These are phyloP conservation scores for Aphanomyces cochlioides DNA, from an alignment of 352 stramenopile species.

Conservation along the genomic window DNA sequence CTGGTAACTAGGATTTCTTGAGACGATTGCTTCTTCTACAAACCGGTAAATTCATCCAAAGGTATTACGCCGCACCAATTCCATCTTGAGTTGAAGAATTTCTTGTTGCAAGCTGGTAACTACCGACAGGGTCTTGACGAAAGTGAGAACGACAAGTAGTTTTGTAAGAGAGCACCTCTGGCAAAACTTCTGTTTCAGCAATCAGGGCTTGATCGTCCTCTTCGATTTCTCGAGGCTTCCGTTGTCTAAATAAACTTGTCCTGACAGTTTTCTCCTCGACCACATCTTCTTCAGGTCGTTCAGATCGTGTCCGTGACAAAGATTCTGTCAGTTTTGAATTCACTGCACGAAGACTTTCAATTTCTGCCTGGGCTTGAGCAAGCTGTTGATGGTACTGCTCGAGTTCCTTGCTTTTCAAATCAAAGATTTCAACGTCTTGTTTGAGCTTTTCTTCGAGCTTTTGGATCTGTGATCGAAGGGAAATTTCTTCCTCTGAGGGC, in stretches of 20 bases:
- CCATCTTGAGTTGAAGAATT: background rate
- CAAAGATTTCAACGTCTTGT: constrained; percentile 79
- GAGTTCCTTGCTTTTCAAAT: constrained; percentile 79
- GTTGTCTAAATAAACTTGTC: no score
- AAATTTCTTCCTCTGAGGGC: constrained; percentile 2
- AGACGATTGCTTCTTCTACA: constrained; percentile 3
- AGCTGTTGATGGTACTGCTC: constrained; percentile 55
- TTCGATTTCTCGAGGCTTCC: constrained; percentile 27
- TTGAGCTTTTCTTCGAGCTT: constrained; percentile 59
- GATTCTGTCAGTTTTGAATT: constrained; percentile 46
- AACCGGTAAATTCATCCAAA: background rate
- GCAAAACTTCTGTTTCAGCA: constrained; percentile 23
- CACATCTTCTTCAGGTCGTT: no score
- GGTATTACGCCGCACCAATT: background rate
- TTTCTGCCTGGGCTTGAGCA: constrained; percentile 60
- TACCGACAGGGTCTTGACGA: background rate
- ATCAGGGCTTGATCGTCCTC: constrained; percentile 71
- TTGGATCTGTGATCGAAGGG: constrained; percentile 53
- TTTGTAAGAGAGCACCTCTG: background rate
- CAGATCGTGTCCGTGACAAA: no score
- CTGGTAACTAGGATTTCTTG: background rate
- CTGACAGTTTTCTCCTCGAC: no score
- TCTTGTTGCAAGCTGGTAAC: constrained; percentile 10
- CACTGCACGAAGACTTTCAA: constrained; percentile 63
- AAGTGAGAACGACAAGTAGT: background rate